Conservation (phyloP, 805 yeast genomes). For the Saturnispora mendoncae region DNA sequence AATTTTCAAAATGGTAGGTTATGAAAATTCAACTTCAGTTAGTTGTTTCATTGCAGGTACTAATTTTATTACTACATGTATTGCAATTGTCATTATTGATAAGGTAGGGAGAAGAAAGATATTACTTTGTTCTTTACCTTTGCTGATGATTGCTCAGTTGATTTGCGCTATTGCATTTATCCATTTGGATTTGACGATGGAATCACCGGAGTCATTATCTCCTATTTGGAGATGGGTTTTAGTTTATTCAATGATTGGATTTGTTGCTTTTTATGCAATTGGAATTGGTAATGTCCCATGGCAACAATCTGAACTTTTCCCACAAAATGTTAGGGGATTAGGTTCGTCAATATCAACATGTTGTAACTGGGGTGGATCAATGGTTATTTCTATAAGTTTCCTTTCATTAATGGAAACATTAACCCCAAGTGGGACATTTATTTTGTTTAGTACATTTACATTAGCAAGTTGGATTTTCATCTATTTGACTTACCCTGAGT, state of each 20-base stretch:
- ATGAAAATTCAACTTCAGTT: slow-evolving; percentile 84
- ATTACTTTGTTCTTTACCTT: slow-evolving; percentile 67
- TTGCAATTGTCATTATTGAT: slow-evolving; percentile 83
- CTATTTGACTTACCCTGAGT: slow-evolving; percentile 83
- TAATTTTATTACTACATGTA: slow-evolving; percentile 76
- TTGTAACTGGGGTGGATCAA: slow-evolving; percentile 91
- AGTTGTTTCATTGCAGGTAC: slow-evolving; percentile 92
- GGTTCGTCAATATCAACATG: slow-evolving; percentile 90
- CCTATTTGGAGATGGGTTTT: slow-evolving; percentile 77
- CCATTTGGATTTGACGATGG: slow-evolving; percentile 36
- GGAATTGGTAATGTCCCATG: slow-evolving; percentile 98
- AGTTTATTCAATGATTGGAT: slow-evolving; percentile 75
- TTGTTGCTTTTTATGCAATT: slow-evolving; percentile 82
- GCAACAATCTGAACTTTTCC: slow-evolving; percentile 94
- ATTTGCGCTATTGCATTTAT: slow-evolving; percentile 78
- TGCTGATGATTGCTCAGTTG: slow-evolving; percentile 68
- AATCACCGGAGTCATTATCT: slow-evolving; percentile 51
- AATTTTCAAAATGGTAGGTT: slow-evolving; percentile 85
- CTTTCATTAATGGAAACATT: slow-evolving; percentile 87
- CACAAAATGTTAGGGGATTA: slow-evolving; percentile 84
- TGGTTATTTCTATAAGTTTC: slow-evolving; percentile 84
- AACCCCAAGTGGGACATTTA: slow-evolving; percentile 91
- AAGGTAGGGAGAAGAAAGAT: slow-evolving; percentile 80
- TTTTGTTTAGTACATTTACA: slow-evolving; percentile 79
- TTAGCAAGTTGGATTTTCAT: slow-evolving; percentile 63